phyloP scores from a whole-genome alignment of 106 monocot genomes.

The Acorus gramineus region DNA sequence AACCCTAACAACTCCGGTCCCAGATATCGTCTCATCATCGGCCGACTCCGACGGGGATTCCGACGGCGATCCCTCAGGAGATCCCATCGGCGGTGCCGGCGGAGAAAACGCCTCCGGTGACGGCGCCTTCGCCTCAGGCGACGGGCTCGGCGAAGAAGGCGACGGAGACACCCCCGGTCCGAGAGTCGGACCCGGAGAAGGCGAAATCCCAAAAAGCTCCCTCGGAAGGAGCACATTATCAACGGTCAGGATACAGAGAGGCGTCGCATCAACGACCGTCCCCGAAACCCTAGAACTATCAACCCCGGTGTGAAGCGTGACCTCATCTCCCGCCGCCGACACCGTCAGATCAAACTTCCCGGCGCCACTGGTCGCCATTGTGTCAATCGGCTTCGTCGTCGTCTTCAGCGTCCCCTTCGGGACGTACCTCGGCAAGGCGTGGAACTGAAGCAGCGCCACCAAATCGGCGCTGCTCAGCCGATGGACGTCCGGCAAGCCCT shows the following conservation, averaged over 20 bases:
- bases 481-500: slow-evolving; percentile 48
- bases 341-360: slow-evolving; percentile 71
- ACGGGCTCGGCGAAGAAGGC: slow-evolving; percentile 7
- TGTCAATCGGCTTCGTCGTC: slow-evolving; percentile 22
- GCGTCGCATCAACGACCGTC: slow-evolving; percentile 64
- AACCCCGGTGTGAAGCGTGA: slow-evolving; percentile 66
- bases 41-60: slow-evolving; percentile 2
- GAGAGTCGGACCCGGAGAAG: slow-evolving; percentile 38
- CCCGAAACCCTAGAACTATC: slow-evolving; percentile 61
- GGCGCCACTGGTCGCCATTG: slow-evolving; percentile 60
- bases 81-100: slow-evolving; percentile 23
- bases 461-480: slow-evolving; percentile 68
- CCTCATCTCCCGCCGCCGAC: slow-evolving; percentile 49
- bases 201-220: slow-evolving; percentile 44
- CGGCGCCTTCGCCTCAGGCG: slow-evolving; percentile 10
- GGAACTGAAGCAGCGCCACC: slow-evolving; percentile 86
- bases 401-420: slow-evolving; percentile 68
- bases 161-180: background rate
- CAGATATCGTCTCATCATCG: background rate
- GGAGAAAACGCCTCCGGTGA: slow-evolving; percentile 10
- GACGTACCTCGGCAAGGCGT: slow-evolving; percentile 67
- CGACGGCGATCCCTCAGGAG: slow-evolving; percentile 24
- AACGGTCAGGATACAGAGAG: slow-evolving; percentile 45
- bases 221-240: slow-evolving; percentile 51
- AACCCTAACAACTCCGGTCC: too few relatives aligned